Base-by-base conservation (phyloP, 2,329 filamentous ascomycete species). In the Sphaerulina vaccinii region DNA sequence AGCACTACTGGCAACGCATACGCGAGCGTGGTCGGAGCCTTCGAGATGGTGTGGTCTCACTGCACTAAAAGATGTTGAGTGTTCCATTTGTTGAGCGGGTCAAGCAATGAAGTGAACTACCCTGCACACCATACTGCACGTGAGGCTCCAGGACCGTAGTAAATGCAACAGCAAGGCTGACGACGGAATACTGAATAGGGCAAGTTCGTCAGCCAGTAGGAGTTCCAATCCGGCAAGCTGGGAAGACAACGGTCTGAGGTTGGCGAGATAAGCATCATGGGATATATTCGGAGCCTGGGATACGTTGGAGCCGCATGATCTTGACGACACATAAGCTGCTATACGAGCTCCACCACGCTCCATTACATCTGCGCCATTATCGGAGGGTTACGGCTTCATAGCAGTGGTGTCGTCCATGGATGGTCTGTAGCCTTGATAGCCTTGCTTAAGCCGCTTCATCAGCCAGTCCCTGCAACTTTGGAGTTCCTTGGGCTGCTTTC, bases 211-310 rank as follows among this genome's bases (percentile, higher is more conserved):
- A 32, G 21, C 43, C 29, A 46, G 32, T 46, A 21, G 35, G 24
- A 22, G n/a, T 22, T 24, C 18, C 18, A 33, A 32, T n/a, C 41
- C 41, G 27, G 24, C 13, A 18, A 21, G 18, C 43, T 46, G 43
- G 43, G 33, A 46, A 32, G 32, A 46, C 43, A 29, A 46, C 43
- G 43, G 43, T 46, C 29, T 21, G 32, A 15, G 43, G 43, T 46
- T 46, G 43, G 18, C 22, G 9, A 16, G 32, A 21, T 8, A 36
- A 33, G 27, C 29, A n/a, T 19, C 4, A 11, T 5, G 15, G 4
- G 27, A 21, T 41, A 24, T 19, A 11, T 44, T 27, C 18, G 41
- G 41, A 21, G 9, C 16, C 32, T 15, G 18, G 32, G 33, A 10
- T 21, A 32, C 16, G 9, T 33, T 33, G 29, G 27, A 44, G 41